Base-by-base conservation (phyloP, 805 yeast genomes). In the Metschnikowia santaceciliae region DNA sequence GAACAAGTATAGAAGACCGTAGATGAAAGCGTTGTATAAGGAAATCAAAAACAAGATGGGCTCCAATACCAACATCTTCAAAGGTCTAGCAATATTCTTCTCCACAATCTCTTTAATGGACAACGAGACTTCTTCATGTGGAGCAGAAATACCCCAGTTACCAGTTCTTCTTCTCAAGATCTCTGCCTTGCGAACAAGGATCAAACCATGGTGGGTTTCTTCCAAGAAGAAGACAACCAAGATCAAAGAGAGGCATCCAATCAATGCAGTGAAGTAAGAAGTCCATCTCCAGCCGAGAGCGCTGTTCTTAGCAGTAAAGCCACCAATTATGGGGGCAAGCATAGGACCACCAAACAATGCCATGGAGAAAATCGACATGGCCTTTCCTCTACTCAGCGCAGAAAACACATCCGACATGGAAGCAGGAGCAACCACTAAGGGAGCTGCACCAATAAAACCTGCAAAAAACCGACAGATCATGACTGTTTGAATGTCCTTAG, bases 241-340 rank as follows among this genome's bases (percentile, higher is more conserved):
- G 1, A 76, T 61, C 1, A 72, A 58, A 11, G 79, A 72, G 4
- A 78, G 65, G 2, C 75, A 69, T 17, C 78, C 78, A 64, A 85
- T 66, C 49, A 87, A 82, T 54, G 88, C 92, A 2, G 84, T 76
- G 50, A 88, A 70, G 65, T 88, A 89, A 55, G 75, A 77, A 11
- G 88, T 78, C 96, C 95, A 89, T 63, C 96, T 76, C 95, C 96
- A 88, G 15, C 90, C 88, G 40, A 90, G 71, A 49, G 77, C 72
- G 10, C 70, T 61, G 50, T 81, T 77, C 44, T 69, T 65, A n/a
- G 75, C 77, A 41, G 85, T 81, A 65, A 84, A 88, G 0, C 84
- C 84, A 53, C 91, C 88, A 15, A 58, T 45, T 15, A 59, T 59
- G 10, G 62, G 62, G 5, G 60, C 62, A 32, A 59, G 50, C 62